phyloP scores from a whole-genome alignment of 2,329 filamentous ascomycete genomes.

The Talaromyces amestolkiae region DNA sequence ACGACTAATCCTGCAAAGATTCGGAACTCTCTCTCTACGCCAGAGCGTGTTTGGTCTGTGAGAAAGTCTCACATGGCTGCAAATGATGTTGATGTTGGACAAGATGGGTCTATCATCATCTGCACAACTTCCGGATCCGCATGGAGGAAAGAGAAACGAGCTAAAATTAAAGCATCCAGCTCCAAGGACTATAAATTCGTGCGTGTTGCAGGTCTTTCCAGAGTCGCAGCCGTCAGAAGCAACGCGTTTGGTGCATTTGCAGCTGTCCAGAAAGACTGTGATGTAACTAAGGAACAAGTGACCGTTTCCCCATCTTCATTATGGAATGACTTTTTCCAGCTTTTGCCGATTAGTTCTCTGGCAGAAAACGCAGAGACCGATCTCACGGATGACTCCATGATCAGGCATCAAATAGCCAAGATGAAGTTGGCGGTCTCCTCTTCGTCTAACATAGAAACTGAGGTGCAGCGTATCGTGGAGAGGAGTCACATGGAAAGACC shows the following conservation, averaged over 20 bases:
- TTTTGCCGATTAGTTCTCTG: constrained; percentile 68
- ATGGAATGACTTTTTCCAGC: constrained; percentile 68
- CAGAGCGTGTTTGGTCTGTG: constrained; percentile 83
- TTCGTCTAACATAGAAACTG: constrained; percentile 46
- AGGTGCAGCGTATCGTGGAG: constrained; percentile 33
- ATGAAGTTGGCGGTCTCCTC: constrained; percentile 45
- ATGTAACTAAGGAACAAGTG: constrained; percentile 73
- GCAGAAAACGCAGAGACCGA: constrained; percentile 41
- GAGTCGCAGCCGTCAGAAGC: constrained; percentile 78
- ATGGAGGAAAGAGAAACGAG: constrained; percentile 81
- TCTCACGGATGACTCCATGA: constrained; percentile 4
- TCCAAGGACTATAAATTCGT: constrained; percentile 94
- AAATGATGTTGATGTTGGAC: constrained; percentile 80
- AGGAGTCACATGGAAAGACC: constrained; percentile 23
- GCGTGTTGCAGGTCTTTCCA: constrained; percentile 81
- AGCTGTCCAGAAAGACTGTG: constrained; percentile 78
- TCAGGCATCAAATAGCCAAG: constrained; percentile 22
- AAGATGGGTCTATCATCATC: constrained; percentile 91
- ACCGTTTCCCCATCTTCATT: constrained; percentile 64
- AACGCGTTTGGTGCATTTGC: constrained; percentile 89
- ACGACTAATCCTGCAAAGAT: constrained; percentile 94
- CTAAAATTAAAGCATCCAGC: constrained; percentile 72
- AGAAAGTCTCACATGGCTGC: constrained; percentile 82
- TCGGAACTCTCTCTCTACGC: constrained; percentile 72
- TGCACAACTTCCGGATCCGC: constrained; percentile 90